phyloP scores from a whole-genome alignment of 306 rosid genomes.

The Boehmeria nivea region DNA sequence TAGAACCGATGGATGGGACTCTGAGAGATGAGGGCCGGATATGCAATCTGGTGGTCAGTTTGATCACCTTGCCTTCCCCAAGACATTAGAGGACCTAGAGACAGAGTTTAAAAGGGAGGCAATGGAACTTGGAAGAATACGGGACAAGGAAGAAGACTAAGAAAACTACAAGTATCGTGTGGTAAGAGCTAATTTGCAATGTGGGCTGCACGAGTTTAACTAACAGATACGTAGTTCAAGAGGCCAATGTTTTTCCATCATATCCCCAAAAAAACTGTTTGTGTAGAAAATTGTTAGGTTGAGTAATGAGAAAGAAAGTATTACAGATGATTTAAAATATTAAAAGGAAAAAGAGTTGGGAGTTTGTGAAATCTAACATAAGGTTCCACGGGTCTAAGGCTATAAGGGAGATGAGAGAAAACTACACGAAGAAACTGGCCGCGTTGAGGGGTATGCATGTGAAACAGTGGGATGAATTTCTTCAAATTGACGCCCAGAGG shows the following conservation, averaged over 20 bases:
- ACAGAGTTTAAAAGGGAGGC: slow-evolving; percentile 79
- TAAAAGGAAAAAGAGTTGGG: slow-evolving; percentile 8
- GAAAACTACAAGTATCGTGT: slow-evolving; percentile 88
- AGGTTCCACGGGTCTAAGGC: slow-evolving; percentile 44
- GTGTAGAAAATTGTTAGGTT: not conserved
- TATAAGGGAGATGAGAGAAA: slow-evolving; percentile 77
- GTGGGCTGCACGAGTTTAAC: not conserved
- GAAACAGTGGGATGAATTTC: slow-evolving; percentile 86
- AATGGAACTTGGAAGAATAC: slow-evolving; percentile 59
- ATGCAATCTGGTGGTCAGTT: slow-evolving; percentile 60
- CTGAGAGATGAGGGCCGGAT: slow-evolving; percentile 67
- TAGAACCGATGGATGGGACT: slow-evolving; percentile 75
- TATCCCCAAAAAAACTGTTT: too few species aligned
- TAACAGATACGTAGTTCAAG: not conserved
- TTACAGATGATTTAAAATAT: not conserved
- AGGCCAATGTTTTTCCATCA: not conserved
- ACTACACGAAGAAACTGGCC: slow-evolving; percentile 70
- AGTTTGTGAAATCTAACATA: slow-evolving; percentile 29
- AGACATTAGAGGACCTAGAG: slow-evolving; percentile 79
- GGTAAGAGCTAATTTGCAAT: slow-evolving; percentile 41
- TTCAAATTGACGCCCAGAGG: slow-evolving; percentile 70
- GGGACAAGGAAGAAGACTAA: slow-evolving; percentile 93
- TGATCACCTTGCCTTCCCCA: slow-evolving; percentile 49
- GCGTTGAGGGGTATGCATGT: slow-evolving; percentile 59
- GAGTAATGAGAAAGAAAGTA: not conserved